Evolutionary conservation across 371 early-diverging fungal genomes (phyloP).

Genomic region (Dichotomocladium elegans): DNA sequence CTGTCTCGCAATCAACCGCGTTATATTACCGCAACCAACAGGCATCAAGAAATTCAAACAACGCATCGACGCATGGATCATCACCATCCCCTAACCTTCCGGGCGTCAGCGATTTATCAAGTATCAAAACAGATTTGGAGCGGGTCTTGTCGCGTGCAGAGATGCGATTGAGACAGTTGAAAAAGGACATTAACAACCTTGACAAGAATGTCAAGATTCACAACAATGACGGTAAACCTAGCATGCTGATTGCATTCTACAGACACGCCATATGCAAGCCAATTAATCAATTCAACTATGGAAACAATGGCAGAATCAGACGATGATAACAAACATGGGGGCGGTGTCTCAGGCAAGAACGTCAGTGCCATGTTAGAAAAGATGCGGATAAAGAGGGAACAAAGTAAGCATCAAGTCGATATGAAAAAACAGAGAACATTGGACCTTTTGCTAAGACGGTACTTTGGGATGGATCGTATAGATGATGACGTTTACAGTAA

Average conservation of each 20-base stretch:
- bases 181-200: conserved; percentile 23
- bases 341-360: conserved; percentile 17
- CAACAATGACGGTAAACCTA: conserved; percentile 11
- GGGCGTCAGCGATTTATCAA: conserved; percentile 26
- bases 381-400: conserved; percentile 30
- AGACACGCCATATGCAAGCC: no score
- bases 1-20: conserved; percentile 31
- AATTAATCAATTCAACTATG: no score
- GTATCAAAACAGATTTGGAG: conserved; percentile 39
- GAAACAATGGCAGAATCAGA: no score
- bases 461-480: no score
- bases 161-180: conserved; percentile 19
- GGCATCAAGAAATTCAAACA: conserved; percentile 6
- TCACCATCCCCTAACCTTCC: conserved; percentile 28
- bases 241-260: no score
- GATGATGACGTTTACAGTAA: background rate
- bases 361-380: conserved; percentile 23
- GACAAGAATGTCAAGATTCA: conserved; percentile 18
- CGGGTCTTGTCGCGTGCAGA: conserved; percentile 29
- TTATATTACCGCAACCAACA: conserved; percentile 20
- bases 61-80: conserved; percentile 12
- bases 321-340: background rate
- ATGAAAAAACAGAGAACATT: no score
- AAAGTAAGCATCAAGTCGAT: conserved; percentile 15
- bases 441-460: no score